Evolutionary conservation across 176 grass and related monocot genomes (phyloP).

Genomic region (Phyllostachys edulis): DNA sequence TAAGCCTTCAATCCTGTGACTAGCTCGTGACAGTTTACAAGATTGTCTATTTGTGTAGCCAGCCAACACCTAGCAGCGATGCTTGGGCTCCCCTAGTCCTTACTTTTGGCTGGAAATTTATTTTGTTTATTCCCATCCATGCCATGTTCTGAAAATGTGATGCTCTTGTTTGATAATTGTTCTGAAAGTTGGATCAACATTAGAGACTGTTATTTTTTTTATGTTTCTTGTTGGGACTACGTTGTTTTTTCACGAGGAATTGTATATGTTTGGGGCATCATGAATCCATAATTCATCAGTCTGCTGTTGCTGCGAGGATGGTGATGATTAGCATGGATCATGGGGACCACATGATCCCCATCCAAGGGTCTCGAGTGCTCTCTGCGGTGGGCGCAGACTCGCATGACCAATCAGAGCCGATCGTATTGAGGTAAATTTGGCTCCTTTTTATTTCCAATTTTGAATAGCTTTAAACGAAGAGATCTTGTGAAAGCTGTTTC

Average conservation of each 20-base stretch:
- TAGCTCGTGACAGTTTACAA: not conserved
- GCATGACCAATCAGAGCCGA: not conserved
- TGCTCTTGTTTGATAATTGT: not conserved
- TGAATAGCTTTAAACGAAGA: not conserved
- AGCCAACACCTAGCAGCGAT: not conserved
- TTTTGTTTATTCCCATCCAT: constrained; percentile 23
- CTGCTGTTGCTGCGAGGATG: not conserved
- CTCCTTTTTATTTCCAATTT: not conserved
- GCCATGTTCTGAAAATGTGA: not conserved
- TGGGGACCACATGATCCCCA: constrained; percentile 31
- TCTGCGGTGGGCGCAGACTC: not conserved
- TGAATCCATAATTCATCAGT: not conserved
- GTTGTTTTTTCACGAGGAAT: not conserved
- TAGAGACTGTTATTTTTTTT: not conserved
- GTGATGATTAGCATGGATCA: not conserved
- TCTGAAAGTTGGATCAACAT: not conserved
- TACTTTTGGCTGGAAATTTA: constrained; percentile 37
- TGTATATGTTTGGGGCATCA: not conserved
- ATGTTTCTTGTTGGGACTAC: not conserved
- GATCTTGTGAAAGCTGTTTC: not conserved
- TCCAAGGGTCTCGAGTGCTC: constrained; percentile 21
- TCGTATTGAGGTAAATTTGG: not conserved
- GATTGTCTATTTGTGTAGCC: not conserved
- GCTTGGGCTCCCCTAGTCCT: not conserved
- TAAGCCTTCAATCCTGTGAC: not conserved